Evolutionary conservation across 2,329 filamentous ascomycete genomes (phyloP).

Genomic region (Botrytis galanthina): DNA sequence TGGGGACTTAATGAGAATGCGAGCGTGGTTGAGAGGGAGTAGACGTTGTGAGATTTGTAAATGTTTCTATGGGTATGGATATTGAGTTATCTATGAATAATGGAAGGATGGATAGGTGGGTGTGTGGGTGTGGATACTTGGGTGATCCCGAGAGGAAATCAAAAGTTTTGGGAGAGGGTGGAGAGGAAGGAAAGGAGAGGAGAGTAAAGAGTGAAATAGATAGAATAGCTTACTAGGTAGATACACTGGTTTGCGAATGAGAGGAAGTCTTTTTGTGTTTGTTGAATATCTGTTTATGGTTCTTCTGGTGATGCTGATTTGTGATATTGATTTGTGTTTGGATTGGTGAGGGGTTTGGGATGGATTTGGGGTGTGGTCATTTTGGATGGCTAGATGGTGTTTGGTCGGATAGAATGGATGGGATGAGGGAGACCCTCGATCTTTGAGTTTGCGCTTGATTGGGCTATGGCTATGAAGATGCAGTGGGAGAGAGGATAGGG

Average conservation of each 20-base stretch:
- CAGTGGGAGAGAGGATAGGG: background rate
- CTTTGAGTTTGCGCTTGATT: background rate
- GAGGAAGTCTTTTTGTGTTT: background rate
- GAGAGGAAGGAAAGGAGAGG: background rate
- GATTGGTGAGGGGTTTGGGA: background rate
- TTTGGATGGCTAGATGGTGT: background rate
- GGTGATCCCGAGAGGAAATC: background rate
- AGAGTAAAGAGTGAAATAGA: background rate
- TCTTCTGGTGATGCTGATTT: background rate
- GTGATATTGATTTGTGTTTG: background rate
- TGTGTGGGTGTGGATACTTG: background rate
- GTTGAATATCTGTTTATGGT: background rate
- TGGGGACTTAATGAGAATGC: conserved; percentile 23
- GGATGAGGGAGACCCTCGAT: background rate
- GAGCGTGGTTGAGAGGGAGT: background rate
- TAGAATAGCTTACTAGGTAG: background rate
- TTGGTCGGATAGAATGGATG: background rate
- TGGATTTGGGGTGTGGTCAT: too few relatives aligned
- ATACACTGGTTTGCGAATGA: background rate
- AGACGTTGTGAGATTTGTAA: conserved; percentile 5
- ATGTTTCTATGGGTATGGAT: background rate
- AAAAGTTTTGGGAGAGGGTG: background rate
- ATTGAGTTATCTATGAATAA: background rate
- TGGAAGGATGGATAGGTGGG: background rate
- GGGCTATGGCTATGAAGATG: background rate